These are phyloP conservation scores for Microstegium vimineum DNA, from an alignment of 176 grass and related monocot species.

Conservation along the genomic window DNA sequence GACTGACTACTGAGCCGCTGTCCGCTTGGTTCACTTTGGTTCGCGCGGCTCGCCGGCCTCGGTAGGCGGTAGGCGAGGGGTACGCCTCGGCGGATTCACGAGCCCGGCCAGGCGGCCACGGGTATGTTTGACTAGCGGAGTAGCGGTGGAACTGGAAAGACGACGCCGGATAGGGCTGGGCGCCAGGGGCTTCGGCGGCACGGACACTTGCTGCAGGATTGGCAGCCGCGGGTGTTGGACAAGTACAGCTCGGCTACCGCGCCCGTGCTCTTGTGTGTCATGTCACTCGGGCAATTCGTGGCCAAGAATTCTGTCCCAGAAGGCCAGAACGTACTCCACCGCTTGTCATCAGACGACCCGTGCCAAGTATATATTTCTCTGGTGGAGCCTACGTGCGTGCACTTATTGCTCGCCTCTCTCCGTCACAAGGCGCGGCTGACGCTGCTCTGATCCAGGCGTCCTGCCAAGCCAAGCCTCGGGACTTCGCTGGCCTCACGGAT, in stretches of 20 bases:
- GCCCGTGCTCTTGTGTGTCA: neutral
- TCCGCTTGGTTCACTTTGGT: neutral
- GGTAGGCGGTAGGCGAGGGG: constrained; percentile 23
- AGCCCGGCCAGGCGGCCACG: constrained; percentile 24
- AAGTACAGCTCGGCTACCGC: neutral
- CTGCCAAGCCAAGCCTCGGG: constrained; percentile 31
- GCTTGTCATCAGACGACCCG: neutral
- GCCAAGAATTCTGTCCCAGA: constrained; percentile 9
- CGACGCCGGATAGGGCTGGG: neutral
- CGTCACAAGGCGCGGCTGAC: neutral
- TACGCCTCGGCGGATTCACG: constrained; percentile 32
- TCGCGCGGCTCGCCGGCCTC: neutral
- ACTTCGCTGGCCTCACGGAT: constrained; percentile 9
- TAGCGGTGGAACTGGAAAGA: too few relatives aligned
- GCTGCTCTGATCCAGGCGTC: constrained; percentile 9
- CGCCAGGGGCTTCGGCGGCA: constrained; percentile 4
- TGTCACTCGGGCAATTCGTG: constrained; percentile 12
- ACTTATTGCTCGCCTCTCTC: neutral
- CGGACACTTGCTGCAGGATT: neutral
- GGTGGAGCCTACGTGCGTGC: neutral
- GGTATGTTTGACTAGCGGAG: constrained; percentile 25
- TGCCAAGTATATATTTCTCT: neutral
- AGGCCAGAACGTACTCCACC: neutral
- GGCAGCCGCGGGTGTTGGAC: neutral
- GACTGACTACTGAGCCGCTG: too few relatives aligned